A percentile compares a stretch with the other conserved stretches of the same genome.
phyloP scores from a whole-genome alignment of 768 basidiomycete genomes.

The Xanthoconium stramineum region DNA sequence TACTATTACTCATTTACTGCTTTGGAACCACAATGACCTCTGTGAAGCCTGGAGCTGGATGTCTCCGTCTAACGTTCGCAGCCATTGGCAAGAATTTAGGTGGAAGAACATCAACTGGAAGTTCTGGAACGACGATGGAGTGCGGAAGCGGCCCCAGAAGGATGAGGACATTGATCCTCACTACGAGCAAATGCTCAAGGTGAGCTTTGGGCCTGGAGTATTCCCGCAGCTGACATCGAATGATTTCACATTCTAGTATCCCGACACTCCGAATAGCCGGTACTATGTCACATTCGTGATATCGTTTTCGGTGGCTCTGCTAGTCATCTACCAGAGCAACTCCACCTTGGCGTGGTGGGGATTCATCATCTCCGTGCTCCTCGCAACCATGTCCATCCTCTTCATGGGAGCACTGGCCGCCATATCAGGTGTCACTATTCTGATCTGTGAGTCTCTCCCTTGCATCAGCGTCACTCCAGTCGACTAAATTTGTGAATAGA shows the following conservation, averaged over 20 bases:
- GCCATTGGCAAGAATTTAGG: slow-evolving; percentile 19
- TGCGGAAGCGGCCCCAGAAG: slow-evolving; percentile 29
- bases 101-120: slow-evolving; percentile 37
- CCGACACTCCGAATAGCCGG: too few species aligned
- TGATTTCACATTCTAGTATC: background rate
- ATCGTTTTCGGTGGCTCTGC: too few species aligned
- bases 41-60: slow-evolving; percentile 46
- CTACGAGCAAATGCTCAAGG: slow-evolving; percentile 48
- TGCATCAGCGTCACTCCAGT: background rate
- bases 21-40: slow-evolving; percentile 56
- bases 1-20: slow-evolving; percentile 46
- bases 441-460: slow-evolving; percentile 19
- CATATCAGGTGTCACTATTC: slow-evolving; percentile 36
- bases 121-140: slow-evolving; percentile 31
- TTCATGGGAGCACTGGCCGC: slow-evolving; percentile 55
- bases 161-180: slow-evolving; percentile 51
- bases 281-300: too few species aligned
- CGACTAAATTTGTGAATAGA: slow-evolving; percentile 7
- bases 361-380: slow-evolving; percentile 47
- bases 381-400: slow-evolving; percentile 47
- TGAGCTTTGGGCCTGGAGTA: slow-evolving; percentile 9
- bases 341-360: slow-evolving; percentile 54
- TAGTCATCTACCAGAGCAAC: slow-evolving; percentile 33
- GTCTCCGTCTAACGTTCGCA: slow-evolving; percentile 28
- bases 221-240: slow-evolving; percentile 9